Evolutionary conservation across 1,284 basidiomycete genomes (phyloP).

Genomic region (Austroboletus niveus): DNA sequence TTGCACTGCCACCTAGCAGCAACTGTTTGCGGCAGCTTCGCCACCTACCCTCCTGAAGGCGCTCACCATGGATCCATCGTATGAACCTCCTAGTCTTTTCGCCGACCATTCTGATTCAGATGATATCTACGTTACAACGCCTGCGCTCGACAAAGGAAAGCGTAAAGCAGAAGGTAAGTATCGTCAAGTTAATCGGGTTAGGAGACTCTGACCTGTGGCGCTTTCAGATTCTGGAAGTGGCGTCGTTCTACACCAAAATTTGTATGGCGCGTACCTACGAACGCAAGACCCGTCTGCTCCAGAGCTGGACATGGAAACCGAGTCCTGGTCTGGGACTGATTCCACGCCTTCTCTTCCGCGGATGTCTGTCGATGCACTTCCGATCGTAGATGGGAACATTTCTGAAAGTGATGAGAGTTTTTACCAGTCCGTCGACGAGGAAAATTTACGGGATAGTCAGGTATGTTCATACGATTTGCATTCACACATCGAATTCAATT

Average conservation of each 20-base stretch:
- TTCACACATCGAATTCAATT: background rate
- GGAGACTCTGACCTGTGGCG: no score
- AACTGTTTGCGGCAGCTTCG: no score
- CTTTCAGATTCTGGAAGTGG: background rate
- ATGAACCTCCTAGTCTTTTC: no score
- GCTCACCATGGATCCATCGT: no score
- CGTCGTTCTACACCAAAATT: background rate
- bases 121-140: no score
- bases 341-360: conserved; percentile 2
- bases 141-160: no score
- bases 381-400: background rate
- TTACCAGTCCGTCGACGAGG: conserved; percentile 21
- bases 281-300: background rate
- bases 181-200: no score
- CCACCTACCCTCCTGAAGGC: no score
- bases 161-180: no score
- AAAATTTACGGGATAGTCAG: conserved; percentile 2
- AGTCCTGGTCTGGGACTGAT: conserved; percentile 3
- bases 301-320: background rate
- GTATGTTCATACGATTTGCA: conserved; percentile 7
- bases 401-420: conserved; percentile 14
- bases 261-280: background rate
- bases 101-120: no score
- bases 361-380: background rate
- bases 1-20: no score